Conservation (phyloP, 768 basidiomycete genomes). For the Russula abietina region DNA sequence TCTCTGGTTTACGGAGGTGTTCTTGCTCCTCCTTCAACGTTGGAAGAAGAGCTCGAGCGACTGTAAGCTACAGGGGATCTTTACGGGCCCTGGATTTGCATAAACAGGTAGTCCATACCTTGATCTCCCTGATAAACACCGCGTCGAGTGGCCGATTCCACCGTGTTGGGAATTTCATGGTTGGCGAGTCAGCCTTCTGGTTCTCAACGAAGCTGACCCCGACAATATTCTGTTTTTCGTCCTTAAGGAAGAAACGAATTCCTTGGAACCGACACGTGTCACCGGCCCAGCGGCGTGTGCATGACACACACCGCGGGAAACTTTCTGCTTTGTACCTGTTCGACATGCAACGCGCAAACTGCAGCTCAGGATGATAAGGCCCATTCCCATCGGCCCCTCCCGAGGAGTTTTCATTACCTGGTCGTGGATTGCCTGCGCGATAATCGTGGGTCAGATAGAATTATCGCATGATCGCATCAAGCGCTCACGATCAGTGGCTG, state of each 20-base stretch:
- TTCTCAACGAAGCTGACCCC: constrained; percentile 67
- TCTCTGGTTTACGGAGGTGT: constrained; percentile 49
- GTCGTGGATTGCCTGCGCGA: constrained; percentile 27
- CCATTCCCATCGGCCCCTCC: constrained; percentile 28
- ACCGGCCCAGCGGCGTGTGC: constrained; percentile 81
- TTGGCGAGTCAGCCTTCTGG: constrained; percentile 50
- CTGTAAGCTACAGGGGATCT: constrained; percentile 45
- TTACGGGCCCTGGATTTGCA: not conserved
- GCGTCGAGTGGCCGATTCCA: constrained; percentile 60
- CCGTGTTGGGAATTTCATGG: constrained; percentile 54
- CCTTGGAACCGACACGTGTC: constrained; percentile 84
- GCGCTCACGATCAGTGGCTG: constrained; percentile 19
- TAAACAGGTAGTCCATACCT: constrained; percentile 40
- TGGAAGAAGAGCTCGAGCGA: constrained; percentile 63
- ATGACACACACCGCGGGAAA: constrained; percentile 77
- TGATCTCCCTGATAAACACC: constrained; percentile 50
- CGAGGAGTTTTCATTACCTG: constrained; percentile 32
- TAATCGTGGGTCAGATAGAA: constrained; percentile 3
- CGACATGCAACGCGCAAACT: constrained; percentile 81
- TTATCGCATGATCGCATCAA: not conserved
- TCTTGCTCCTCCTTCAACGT: constrained; percentile 57
- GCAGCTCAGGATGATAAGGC: constrained; percentile 56
- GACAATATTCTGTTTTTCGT: constrained; percentile 49
- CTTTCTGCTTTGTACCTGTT: constrained; percentile 64
- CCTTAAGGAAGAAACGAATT: constrained; percentile 73